Conservation (phyloP, 164 flowering plant species). For the Malania oleifera region DNA sequence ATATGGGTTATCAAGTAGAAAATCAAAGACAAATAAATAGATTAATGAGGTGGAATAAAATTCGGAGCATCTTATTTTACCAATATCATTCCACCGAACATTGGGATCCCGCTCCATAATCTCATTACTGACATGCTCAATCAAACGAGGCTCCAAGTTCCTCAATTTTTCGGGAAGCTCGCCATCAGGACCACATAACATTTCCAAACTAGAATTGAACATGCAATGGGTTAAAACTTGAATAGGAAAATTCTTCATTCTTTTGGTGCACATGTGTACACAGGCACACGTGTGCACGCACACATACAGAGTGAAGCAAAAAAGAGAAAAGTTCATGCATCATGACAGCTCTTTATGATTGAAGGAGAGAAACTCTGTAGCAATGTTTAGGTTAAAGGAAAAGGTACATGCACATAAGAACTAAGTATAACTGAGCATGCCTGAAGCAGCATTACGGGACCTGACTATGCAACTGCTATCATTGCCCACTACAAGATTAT, state of each 20-base stretch:
- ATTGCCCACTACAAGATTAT: too few relatives aligned
- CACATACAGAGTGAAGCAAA: too few relatives aligned
- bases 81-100: slow-evolving; percentile 98
- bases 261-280: too few relatives aligned
- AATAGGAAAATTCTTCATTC: not conserved
- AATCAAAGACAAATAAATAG: not conserved
- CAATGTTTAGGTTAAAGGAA: not conserved
- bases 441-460: too few relatives aligned
- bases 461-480: too few relatives aligned
- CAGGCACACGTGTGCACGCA: too few relatives aligned
- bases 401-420: too few relatives aligned
- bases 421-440: too few relatives aligned
- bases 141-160: slow-evolving; percentile 92
- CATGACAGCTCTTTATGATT: not conserved
- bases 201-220: slow-evolving; percentile 56
- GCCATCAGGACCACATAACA: slow-evolving; percentile 95
- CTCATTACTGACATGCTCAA: slow-evolving; percentile 97
- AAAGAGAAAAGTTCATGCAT: not conserved
- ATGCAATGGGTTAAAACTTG: slow-evolving; percentile 13
- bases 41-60: not conserved
- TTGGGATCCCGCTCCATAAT: slow-evolving; percentile 96
- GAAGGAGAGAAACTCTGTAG: not conserved
- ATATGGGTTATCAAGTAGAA: slow-evolving; percentile 5
- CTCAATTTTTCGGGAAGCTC: slow-evolving; percentile 96
- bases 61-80: slow-evolving; percentile 30